Percentiles rank a stretch among this genome's conserved stretches.
These are phyloP conservation scores for Prunus mongolica DNA, from an alignment of 306 rosid genomes.

Conservation along the genomic window DNA sequence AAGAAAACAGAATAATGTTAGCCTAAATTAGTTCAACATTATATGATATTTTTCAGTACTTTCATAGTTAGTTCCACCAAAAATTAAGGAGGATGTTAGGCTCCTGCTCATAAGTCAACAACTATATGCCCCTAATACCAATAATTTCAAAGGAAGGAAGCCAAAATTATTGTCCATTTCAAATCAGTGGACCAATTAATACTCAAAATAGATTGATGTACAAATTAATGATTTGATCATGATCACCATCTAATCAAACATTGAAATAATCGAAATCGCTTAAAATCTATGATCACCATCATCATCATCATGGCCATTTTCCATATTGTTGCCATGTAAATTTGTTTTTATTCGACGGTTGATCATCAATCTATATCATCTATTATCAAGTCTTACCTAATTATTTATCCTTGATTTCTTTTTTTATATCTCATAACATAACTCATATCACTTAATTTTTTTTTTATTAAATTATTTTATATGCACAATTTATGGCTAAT, in stretches of 20 bases:
- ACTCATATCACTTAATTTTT: conserved; percentile 6
- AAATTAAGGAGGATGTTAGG: not conserved
- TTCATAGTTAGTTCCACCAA: not conserved
- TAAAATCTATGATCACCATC: not conserved
- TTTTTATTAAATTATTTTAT: not conserved
- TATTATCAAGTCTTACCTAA: not conserved
- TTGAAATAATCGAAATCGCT: not conserved
- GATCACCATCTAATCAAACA: not conserved
- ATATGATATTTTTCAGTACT: not conserved
- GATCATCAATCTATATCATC: not conserved
- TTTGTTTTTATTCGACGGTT: not conserved
- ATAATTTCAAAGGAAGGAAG: not conserved
- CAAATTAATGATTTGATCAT: not conserved
- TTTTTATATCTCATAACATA: not conserved
- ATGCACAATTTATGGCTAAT: not conserved
- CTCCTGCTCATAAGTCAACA: conserved; percentile 13
- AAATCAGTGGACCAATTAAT: not conserved
- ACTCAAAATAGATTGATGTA: not conserved
- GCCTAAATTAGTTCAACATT: too few species aligned
- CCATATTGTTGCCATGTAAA: not conserved
- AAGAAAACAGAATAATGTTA: not conserved
- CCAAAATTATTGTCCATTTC: conserved; percentile 8
- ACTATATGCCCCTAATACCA: not conserved
- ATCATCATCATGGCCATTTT: not conserved
- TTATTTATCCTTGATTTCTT: not conserved